phyloP scores from a whole-genome alignment of 768 basidiomycete species.

The Naganishia kalamii region DNA sequence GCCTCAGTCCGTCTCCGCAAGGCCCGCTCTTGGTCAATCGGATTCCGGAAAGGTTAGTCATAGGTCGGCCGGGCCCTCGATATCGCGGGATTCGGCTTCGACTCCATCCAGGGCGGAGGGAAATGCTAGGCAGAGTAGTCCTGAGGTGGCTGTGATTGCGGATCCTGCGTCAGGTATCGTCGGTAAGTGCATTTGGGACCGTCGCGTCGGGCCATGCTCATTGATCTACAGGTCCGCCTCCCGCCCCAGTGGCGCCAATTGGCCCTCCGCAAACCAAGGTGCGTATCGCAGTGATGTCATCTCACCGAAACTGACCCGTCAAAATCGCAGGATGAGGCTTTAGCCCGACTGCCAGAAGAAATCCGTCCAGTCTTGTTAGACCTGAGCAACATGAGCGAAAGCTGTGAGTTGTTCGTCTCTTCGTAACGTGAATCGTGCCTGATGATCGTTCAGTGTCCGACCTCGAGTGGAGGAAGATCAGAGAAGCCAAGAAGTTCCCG shows the following conservation, averaged over 20 bases:
- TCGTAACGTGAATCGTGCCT: background rate
- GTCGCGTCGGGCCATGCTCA: no score
- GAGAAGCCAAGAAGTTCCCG: constrained; percentile 3
- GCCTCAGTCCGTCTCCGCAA: no score
- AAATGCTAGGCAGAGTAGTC: no score
- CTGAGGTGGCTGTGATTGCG: no score
- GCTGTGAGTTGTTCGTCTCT: background rate
- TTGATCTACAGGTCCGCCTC: background rate
- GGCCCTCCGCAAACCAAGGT: background rate
- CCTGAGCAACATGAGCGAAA: background rate
- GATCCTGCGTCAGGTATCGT: no score
- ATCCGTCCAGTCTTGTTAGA: background rate
- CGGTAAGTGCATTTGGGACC: no score
- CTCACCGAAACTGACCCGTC: background rate
- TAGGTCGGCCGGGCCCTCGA: no score
- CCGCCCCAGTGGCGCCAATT: background rate
- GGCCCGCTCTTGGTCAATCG: no score
- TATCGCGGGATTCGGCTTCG: no score
- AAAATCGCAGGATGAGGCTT: background rate
- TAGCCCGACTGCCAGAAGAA: constrained; percentile 4
- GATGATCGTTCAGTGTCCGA: background rate
- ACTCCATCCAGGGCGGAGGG: no score
- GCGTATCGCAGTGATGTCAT: no score
- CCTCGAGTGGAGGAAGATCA: background rate
- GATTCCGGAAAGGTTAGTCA: no score